Base-by-base conservation (phyloP, 768 basidiomycete genomes). In the Suillus sp. region DNA sequence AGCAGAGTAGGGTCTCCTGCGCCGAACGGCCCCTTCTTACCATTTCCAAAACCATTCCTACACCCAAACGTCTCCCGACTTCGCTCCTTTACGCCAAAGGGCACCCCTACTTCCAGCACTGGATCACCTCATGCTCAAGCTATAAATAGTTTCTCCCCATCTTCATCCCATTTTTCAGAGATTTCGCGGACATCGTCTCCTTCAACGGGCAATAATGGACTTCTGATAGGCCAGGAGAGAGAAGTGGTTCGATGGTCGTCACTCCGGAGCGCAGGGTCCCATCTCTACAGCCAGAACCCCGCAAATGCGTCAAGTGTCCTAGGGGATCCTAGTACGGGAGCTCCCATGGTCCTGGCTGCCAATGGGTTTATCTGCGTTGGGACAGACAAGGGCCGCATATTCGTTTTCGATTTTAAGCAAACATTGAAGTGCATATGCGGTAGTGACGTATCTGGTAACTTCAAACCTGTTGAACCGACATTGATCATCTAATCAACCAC, bases 401-500 rank as follows among this genome's bases (percentile, higher is more conserved):
- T 87, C 55, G 90, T 98, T 2, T 96, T 93, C 74, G 93, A 95
- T 74, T 98, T 97, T 72, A 89, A 89, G 70, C 96, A 99, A 74
- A 87, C 87, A 7, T 70, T 96, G 65, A 86, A 86, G 67, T 87
- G 88, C 67, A 78, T 96, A 11, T 94, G 95, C 67, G 93, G 93
- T 10, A 85, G 79, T 59, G 87, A 92, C 60, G 62, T 77, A 20
- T 78, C 84, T 67, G 85, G 94, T 96, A 75, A 58, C 73, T 72
- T 59, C 60, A 35, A 50, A 27, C 51, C 53, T 63, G 38, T 54
- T 64, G 22, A 54, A 32, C 40, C 47, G 22, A 37, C 11, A 57
- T 67, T 64, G 32, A 55, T 53, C n/a, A 69, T 60, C 68, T 67
- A 65, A 69, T 73, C 64, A 63, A 64, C 43, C 37, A 27, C 50